Evolutionary conservation across 345 rosid genomes (phyloP).

Genomic region (Dovyalis caffra): DNA sequence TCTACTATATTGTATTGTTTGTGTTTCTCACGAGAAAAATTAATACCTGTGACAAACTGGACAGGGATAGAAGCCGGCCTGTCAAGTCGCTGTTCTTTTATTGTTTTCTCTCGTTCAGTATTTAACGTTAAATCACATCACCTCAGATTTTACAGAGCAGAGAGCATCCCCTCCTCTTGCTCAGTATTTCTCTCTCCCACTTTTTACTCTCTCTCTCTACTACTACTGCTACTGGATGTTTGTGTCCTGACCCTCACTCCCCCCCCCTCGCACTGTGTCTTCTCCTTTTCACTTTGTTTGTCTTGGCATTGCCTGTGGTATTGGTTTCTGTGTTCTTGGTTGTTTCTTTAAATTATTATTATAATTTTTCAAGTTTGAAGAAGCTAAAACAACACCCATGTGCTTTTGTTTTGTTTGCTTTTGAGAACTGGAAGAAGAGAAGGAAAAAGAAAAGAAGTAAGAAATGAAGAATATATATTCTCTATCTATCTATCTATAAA

Average conservation of each 20-base stretch:
- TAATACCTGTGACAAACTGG: neutral
- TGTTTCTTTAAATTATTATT: neutral
- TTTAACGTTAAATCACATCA: slow-evolving; percentile 65
- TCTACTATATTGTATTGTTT: too few species aligned
- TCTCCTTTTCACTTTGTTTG: neutral
- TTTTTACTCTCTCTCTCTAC: neutral
- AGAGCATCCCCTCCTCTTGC: neutral
- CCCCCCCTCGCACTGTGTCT: neutral
- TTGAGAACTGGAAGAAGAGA: slow-evolving; percentile 15
- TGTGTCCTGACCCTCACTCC: neutral
- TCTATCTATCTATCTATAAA: neutral
- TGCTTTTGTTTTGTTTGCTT: slow-evolving; percentile 32
- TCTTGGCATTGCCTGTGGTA: slow-evolving; percentile 4
- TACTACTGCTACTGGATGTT: neutral
- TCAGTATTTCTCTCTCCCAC: neutral
- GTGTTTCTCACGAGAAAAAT: neutral
- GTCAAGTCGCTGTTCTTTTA: slow-evolving; percentile 54
- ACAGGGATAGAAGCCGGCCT: slow-evolving; percentile 40
- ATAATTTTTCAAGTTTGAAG: slow-evolving; percentile 1
- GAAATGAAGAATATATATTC: neutral
- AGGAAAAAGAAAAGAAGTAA: neutral
- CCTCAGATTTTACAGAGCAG: slow-evolving; percentile 24
- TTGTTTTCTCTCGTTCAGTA: slow-evolving; percentile 26
- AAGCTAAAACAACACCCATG: slow-evolving; percentile 30
- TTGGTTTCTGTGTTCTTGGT: neutral